These are phyloP conservation scores for Plantago major DNA, from an alignment of 257 asterid genomes.

Conservation along the genomic window DNA sequence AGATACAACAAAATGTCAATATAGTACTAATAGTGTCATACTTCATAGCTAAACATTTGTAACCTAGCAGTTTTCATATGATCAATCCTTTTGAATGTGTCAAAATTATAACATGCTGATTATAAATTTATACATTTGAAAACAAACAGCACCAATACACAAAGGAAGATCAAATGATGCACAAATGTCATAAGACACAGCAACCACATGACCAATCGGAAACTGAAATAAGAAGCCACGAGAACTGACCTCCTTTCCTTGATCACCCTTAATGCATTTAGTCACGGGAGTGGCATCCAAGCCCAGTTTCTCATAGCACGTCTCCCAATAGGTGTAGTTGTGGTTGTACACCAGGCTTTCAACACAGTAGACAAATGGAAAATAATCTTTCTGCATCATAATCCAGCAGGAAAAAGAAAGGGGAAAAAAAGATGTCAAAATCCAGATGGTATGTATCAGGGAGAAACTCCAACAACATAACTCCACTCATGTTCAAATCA, in stretches of 20 bases:
- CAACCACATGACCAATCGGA: background rate
- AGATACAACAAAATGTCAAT: no score
- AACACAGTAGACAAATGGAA: slow-evolving; percentile 80
- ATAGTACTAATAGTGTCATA: no score
- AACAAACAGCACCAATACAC: background rate
- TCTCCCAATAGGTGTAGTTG: slow-evolving; percentile 69
- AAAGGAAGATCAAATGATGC: background rate
- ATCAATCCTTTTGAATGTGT: no score
- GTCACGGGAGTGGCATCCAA: slow-evolving; percentile 61
- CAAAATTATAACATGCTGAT: background rate
- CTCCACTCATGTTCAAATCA: background rate
- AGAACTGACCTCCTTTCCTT: slow-evolving; percentile 64
- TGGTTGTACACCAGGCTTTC: slow-evolving; percentile 62
- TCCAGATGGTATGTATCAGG: background rate
- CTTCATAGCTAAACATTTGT: no score
- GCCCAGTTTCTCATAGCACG: slow-evolving; percentile 67
- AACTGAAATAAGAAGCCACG: slow-evolving; percentile 4
- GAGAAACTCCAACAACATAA: background rate
- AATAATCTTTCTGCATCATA: slow-evolving; percentile 65
- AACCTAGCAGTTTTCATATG: no score
- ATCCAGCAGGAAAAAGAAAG: slow-evolving; percentile 11
- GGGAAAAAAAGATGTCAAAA: slow-evolving; percentile 5
- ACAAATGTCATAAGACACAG: background rate
- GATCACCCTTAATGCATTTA: slow-evolving; percentile 49
- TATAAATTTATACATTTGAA: background rate